These are phyloP conservation scores for Nicotiana undulata DNA, from an alignment of 257 asterid genomes.

Conservation along the genomic window DNA sequence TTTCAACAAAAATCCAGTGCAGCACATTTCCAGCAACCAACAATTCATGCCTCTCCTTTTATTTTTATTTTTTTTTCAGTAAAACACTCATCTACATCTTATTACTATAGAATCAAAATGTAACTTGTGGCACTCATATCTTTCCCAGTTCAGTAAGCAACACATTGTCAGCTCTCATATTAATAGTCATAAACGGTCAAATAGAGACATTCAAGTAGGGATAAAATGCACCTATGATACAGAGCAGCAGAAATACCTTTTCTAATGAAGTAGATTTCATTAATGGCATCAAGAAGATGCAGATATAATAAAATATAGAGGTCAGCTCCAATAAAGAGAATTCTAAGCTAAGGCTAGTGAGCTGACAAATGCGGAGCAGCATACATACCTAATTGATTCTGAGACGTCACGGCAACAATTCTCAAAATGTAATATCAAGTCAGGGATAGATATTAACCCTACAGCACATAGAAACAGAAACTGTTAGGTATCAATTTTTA, in stretches of 20 bases:
- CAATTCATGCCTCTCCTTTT: background rate
- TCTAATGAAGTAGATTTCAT: too few relatives aligned
- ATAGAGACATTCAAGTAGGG: background rate
- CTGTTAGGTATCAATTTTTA: conserved; percentile 2
- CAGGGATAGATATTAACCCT: conserved; percentile 87
- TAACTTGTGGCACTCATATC: background rate
- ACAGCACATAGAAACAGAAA: conserved; percentile 27
- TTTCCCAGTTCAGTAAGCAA: background rate
- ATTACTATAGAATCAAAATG: background rate
- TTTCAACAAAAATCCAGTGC: background rate
- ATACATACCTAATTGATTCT: conserved; percentile 68
- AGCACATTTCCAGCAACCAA: background rate
- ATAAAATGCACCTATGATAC: background rate
- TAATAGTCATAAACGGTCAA: background rate
- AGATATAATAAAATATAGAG: too few relatives aligned
- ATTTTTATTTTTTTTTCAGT: background rate
- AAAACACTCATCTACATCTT: background rate
- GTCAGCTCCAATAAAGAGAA: too few relatives aligned
- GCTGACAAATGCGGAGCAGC: background rate
- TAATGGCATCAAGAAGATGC: too few relatives aligned
- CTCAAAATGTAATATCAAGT: conserved; percentile 79
- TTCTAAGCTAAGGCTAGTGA: too few relatives aligned
- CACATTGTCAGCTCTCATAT: background rate
- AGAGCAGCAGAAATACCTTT: background rate
- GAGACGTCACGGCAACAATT: conserved; percentile 82